Evolutionary conservation across 2,329 filamentous ascomycete species (phyloP), one percentile per base, ranked within the genome.

Genomic region (Talaromyces islandicus): DNA sequence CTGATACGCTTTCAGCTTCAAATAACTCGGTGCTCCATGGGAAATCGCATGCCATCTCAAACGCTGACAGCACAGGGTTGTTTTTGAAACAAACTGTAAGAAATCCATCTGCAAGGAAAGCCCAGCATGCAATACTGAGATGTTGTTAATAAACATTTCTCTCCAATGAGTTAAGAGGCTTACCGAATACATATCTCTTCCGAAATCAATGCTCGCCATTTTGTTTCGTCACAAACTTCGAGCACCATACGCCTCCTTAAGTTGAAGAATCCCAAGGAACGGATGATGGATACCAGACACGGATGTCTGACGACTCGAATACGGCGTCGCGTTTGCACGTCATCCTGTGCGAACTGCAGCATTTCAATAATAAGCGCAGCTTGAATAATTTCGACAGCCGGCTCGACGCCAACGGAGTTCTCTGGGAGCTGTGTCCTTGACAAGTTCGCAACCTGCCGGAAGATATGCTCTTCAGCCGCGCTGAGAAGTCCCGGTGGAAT

Each of bases 31-130:
- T 66, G 17, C 63, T 67, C 69, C 69, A 71, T 0, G 70, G 68
- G 19, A 71, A 69, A 35, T 69, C 62, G 35, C 70, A 71, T 29
- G 70, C 64, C 67, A 71, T 68, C 50, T 71, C 70, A 30, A 71
- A 71, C 0, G 69, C 65, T 1, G 69, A 70, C 25, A 71, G 43
- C 19, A 65, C 64, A 3, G 70, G 70, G 32, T 70, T 66, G 19
- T 70, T 71, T 5, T 70, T 71, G 59, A 71, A 71, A 53, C 70
- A 71, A 7, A 71, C 69, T 1, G 69, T 71, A 17, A 71, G 65
- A 12, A 71, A 71, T 7, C 69, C 70, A 32, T 71, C 70, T 0
- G 70, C 69, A 17, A 71, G 65, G n/a, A 71, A 71, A 3, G 63
- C 65, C 70, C 70, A 71, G 41, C 65, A 71, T 4, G 70, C 66